Percentiles rank a stretch among this genome's conserved stretches.
Conservation (phyloP, 176 grass and related monocot genomes). For the Luzula sylvatica region DNA sequence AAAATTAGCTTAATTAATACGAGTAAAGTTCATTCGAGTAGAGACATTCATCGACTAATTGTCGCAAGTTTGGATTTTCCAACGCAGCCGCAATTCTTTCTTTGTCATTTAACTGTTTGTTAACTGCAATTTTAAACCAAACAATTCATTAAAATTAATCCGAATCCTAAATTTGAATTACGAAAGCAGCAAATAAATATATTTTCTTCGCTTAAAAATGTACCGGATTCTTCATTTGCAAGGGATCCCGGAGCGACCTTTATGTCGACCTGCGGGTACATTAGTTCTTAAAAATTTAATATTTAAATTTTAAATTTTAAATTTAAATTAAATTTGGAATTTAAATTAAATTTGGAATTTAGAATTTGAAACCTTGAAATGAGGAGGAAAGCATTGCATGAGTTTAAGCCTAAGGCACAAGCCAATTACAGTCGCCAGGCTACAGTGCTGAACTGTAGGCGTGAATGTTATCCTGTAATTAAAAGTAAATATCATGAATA, state of each 20-base stretch:
- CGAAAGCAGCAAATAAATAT: background rate
- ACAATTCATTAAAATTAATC: constrained; percentile 1
- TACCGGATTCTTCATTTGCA: constrained; percentile 87
- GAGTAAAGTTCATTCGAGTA: constrained; percentile 60
- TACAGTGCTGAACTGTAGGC: constrained; percentile 95
- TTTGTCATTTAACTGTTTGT: constrained; percentile 97
- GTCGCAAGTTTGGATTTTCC: constrained; percentile 91
- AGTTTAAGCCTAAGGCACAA: constrained; percentile 88
- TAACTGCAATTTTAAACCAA: constrained; percentile 48
- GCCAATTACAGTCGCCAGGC: constrained; percentile 89
- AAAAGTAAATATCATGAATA: constrained; percentile 8
- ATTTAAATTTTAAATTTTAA: background rate
- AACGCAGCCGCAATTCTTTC: constrained; percentile 82
- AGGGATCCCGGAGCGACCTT: constrained; percentile 85
- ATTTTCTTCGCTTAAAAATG: background rate
- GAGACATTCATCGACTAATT: constrained; percentile 86
- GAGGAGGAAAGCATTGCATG: constrained; percentile 78
- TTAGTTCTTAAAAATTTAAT: background rate
- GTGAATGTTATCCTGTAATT: constrained; percentile 93
- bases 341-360: background rate
- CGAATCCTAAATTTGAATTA: background rate
- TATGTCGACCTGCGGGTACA: constrained; percentile 58
- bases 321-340: too few relatives aligned
- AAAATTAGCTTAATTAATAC: constrained; percentile 20
- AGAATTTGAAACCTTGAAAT: constrained; percentile 68